These are phyloP conservation scores for Pyricularia sp. DNA, from an alignment of 2,329 filamentous ascomycete genomes.

Conservation along the genomic window DNA sequence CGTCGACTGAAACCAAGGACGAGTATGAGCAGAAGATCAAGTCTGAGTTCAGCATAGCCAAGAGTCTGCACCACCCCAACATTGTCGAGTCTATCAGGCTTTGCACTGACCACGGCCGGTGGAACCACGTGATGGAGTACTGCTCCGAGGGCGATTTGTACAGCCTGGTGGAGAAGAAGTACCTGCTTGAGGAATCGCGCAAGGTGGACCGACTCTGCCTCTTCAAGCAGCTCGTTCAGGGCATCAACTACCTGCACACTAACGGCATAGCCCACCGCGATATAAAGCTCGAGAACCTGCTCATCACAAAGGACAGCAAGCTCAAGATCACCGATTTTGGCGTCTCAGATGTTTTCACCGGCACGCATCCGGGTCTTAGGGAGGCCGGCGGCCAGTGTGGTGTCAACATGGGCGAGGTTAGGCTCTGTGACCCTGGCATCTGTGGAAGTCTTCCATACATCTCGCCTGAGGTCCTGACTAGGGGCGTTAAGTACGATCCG, in stretches of 20 bases:
- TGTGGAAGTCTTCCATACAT: constrained; percentile 83
- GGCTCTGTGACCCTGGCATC: constrained; percentile 68
- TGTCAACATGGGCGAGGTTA: constrained; percentile 59
- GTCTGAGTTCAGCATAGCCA: constrained; percentile 81
- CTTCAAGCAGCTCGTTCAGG: constrained; percentile 82
- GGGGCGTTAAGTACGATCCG: constrained; percentile 59
- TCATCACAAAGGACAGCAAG: constrained; percentile 69
- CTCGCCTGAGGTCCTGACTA: constrained; percentile 71
- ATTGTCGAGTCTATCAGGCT: constrained; percentile 73
- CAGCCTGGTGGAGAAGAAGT: constrained; percentile 60
- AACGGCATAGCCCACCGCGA: constrained; percentile 86
- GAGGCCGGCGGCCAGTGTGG: constrained; percentile 66
- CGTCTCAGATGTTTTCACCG: constrained; percentile 76
- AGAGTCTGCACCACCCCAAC: constrained; percentile 78
- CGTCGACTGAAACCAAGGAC: constrained; percentile 55
- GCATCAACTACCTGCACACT: constrained; percentile 70
- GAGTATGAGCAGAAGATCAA: constrained; percentile 88
- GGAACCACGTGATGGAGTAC: constrained; percentile 93
- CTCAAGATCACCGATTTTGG: constrained; percentile 91
- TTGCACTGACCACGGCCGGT: constrained; percentile 64
- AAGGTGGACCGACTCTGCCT: constrained; percentile 66
- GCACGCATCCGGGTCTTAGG: constrained; percentile 69
- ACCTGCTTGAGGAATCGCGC: constrained; percentile 55
- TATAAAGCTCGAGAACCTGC: constrained; percentile 81
- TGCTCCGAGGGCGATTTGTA: constrained; percentile 77